A percentile compares a stretch with the other conserved stretches of the same genome.
Conservation (phyloP, 2,329 filamentous ascomycete genomes). For the Xylariomycetidae sp. region DNA sequence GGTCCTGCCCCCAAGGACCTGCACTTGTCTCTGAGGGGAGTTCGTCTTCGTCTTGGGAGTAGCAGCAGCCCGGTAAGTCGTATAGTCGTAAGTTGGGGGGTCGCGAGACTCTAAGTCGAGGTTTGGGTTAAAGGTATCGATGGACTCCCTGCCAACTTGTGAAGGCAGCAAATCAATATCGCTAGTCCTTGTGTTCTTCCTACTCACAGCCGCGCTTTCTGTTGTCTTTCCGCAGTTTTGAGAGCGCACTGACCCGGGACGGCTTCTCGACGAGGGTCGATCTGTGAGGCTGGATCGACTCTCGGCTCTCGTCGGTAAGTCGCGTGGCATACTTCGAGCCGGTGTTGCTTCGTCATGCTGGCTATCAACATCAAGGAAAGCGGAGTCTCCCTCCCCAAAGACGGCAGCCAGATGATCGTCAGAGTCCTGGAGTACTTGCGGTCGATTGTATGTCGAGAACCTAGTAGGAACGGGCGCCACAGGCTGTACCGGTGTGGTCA, state of each 20-base stretch:
- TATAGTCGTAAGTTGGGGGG: slow-evolving; percentile 17
- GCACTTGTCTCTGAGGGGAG: slow-evolving; percentile 21
- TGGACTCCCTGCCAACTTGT: slow-evolving; percentile 23
- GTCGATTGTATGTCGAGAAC: slow-evolving; percentile 12
- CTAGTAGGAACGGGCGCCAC: slow-evolving; percentile 16
- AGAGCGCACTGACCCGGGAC: slow-evolving; percentile 11
- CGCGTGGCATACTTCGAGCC: too few species aligned
- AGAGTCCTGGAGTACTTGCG: slow-evolving; percentile 18
- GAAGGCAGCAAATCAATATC: slow-evolving; percentile 28
- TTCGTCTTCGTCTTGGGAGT: slow-evolving; percentile 20
- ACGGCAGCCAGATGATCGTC: slow-evolving; percentile 17
- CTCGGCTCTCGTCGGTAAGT: too few species aligned
- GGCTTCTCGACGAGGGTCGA: slow-evolving; percentile 5
- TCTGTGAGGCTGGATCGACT: slow-evolving; percentile 3
- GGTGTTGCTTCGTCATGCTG: slow-evolving; percentile 12
- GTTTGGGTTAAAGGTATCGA: slow-evolving; percentile 25
- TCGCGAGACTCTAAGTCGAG: slow-evolving; percentile 23
- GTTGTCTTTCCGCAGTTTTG: slow-evolving; percentile 9
- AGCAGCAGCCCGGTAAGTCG: slow-evolving; percentile 15
- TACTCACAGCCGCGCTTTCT: slow-evolving; percentile 7
- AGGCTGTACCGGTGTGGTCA: slow-evolving; percentile 11
- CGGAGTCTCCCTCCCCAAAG: slow-evolving; percentile 19
- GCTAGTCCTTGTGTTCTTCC: slow-evolving; percentile 15
- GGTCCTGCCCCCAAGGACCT: slow-evolving; percentile 18
- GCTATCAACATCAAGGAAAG: slow-evolving; percentile 18